Percentiles rank a stretch among this genome's conserved stretches.
phyloP scores from a whole-genome alignment of 2,329 filamentous ascomycete species.

The Nothophaeocryptopus gaeumannii region DNA sequence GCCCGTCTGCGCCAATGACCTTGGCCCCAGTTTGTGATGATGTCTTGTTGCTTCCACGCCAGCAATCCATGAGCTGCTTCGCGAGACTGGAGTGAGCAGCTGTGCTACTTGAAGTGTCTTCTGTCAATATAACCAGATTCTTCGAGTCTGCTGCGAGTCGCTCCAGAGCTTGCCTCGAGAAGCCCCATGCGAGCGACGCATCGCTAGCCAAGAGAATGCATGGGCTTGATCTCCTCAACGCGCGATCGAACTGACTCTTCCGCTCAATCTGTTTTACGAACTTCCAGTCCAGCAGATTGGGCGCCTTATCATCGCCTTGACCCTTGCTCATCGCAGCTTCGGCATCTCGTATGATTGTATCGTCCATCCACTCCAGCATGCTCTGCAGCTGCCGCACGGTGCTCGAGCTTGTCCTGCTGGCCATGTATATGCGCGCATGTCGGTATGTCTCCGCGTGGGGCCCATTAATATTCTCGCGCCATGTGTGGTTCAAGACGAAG shows the following conservation, averaged over 20 bases:
- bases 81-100: slow-evolving; percentile 57
- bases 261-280: slow-evolving; percentile 80
- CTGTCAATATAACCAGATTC: slow-evolving; percentile 85
- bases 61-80: slow-evolving; percentile 68
- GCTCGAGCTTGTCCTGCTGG: slow-evolving; percentile 79
- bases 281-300: slow-evolving; percentile 84
- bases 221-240: slow-evolving; percentile 55
- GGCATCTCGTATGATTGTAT: slow-evolving; percentile 79
- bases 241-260: slow-evolving; percentile 72
- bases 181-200: slow-evolving; percentile 88
- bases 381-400: slow-evolving; percentile 89
- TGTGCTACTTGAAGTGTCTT: slow-evolving; percentile 56
- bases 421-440: slow-evolving; percentile 67
- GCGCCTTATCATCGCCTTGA: slow-evolving; percentile 47
- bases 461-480: slow-evolving; percentile 56
- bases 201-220: slow-evolving; percentile 89
- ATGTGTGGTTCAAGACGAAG: slow-evolving; percentile 88
- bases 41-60: slow-evolving; percentile 32
- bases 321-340: slow-evolving; percentile 42
- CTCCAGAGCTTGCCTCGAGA: slow-evolving; percentile 76
- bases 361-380: slow-evolving; percentile 99
- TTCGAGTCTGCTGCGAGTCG: slow-evolving; percentile 70
- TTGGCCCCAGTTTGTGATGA: slow-evolving; percentile 44
- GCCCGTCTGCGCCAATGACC: slow-evolving; percentile 50
- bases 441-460: slow-evolving; percentile 47